Evolutionary conservation across 352 stramenopile genomes (phyloP).

Genomic region (Blastocystis sp.): DNA sequence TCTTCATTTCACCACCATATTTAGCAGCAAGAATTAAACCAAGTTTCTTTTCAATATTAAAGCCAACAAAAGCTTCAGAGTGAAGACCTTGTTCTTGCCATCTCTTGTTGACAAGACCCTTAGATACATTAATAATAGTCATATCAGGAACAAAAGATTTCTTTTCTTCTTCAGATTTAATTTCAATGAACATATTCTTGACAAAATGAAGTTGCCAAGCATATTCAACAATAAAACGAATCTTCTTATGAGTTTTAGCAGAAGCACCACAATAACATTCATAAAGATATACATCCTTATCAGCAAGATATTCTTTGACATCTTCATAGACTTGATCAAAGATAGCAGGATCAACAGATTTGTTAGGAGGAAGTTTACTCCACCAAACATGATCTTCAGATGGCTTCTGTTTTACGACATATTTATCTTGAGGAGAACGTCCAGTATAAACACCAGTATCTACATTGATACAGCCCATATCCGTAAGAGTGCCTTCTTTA

Average conservation of each 20-base stretch:
- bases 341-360: conserved; percentile 65
- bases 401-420: conserved; percentile 70
- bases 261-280: conserved; percentile 77
- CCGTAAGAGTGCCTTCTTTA: conserved; percentile 66
- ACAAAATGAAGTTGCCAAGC: conserved; percentile 89
- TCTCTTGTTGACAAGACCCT: conserved; percentile 67
- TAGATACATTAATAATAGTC: conserved; percentile 87
- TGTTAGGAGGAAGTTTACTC: conserved; percentile 82
- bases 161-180: conserved; percentile 49
- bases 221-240: conserved; percentile 83
- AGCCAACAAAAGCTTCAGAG: conserved; percentile 77
- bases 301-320: conserved; percentile 70
- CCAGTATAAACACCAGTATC: conserved; percentile 93
- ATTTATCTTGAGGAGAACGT: conserved; percentile 89
- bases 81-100: conserved; percentile 74
- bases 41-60: conserved; percentile 79
- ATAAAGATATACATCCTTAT: conserved; percentile 72
- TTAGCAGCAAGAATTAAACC: conserved; percentile 77
- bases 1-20: conserved; percentile 93
- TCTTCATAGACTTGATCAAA: conserved; percentile 81
- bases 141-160: conserved; percentile 83
- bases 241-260: conserved; percentile 66
- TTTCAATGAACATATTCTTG: conserved; percentile 78
- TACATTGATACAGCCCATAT: conserved; percentile 72
- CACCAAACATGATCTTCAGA: conserved; percentile 79